Percentiles rank a stretch among this genome's conserved stretches.
phyloP scores from a whole-genome alignment of 2,329 filamentous ascomycete species.

The Xylaria sp. region DNA sequence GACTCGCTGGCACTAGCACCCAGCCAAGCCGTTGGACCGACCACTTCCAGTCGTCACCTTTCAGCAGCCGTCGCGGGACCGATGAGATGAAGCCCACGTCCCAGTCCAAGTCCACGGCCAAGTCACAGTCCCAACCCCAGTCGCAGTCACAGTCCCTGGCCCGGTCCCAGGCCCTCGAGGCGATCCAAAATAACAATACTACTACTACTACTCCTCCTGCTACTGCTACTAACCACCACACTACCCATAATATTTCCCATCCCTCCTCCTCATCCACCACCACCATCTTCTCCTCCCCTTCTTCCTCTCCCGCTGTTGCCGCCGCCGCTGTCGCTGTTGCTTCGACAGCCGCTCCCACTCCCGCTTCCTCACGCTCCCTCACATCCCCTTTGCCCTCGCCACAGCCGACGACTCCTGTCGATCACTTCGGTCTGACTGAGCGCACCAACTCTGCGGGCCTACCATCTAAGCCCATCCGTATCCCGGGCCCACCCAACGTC shows the following conservation, averaged over 20 bases:
- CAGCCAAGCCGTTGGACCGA: constrained; percentile 37
- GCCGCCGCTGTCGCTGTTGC: constrained; percentile 37
- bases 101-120: constrained; percentile 22
- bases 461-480: constrained; percentile 53
- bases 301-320: constrained; percentile 39
- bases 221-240: constrained; percentile 25
- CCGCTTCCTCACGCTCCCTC: constrained; percentile 56
- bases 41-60: constrained; percentile 31
- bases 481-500: constrained; percentile 45
- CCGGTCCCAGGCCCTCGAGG: constrained; percentile 14
- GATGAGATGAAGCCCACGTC: constrained; percentile 31
- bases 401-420: constrained; percentile 58
- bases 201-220: constrained; percentile 8
- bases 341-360: constrained; percentile 46
- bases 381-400: constrained; percentile 54
- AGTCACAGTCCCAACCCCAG: constrained; percentile 18
- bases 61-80: constrained; percentile 37
- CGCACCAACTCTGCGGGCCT: constrained; percentile 44
- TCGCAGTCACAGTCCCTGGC: constrained; percentile 23
- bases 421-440: constrained; percentile 47
- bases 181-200: constrained; percentile 37
- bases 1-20: constrained; percentile 42
- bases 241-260: constrained; percentile 39
- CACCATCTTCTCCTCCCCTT: constrained; percentile 33
- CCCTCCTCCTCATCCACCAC: constrained; percentile 30